Evolutionary conservation across 176 grass and related monocot genomes (phyloP).

Genomic region (Oryza officinalis): DNA sequence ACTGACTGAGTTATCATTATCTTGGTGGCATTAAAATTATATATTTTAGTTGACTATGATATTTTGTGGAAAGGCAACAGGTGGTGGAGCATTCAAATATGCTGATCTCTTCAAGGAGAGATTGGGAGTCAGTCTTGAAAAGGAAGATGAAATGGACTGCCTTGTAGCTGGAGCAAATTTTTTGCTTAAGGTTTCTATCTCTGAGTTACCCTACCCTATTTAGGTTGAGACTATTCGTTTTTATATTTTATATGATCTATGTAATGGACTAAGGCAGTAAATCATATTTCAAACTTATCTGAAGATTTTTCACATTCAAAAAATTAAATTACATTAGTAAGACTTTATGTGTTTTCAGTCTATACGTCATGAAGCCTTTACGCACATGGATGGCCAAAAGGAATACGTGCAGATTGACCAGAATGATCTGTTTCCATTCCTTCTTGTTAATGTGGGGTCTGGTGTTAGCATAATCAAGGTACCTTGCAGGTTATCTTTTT

Average conservation of each 20-base stretch:
- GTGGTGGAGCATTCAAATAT: conserved; percentile 94
- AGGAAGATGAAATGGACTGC: conserved; percentile 99
- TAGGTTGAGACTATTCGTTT: conserved; percentile 21
- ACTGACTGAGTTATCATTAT: neutral
- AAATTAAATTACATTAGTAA: conserved; percentile 26
- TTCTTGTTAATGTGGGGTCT: conserved; percentile 99
- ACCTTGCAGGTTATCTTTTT: conserved; percentile 27
- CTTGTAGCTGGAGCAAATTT: conserved; percentile 98
- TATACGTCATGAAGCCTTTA: conserved; percentile 99
- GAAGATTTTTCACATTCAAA: neutral
- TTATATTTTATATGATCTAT: conserved; percentile 22
- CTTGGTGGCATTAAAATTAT: conserved; percentile 3
- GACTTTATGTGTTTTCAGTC: conserved; percentile 56
- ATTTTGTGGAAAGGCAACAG: conserved; percentile 91
- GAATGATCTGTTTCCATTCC: conserved; percentile 94
- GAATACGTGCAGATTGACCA: conserved; percentile 94
- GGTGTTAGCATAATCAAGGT: conserved; percentile 99
- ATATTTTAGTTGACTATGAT: conserved; percentile 42
- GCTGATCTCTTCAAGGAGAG: conserved; percentile 92
- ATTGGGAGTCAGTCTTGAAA: conserved; percentile 95
- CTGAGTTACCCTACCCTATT: conserved; percentile 28
- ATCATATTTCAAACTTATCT: conserved; percentile 5
- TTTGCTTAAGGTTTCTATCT: conserved; percentile 85
- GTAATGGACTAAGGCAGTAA: conserved; percentile 14
- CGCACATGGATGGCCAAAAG: conserved; percentile 98